Evolutionary conservation across 495 filamentous ascomycete genomes (phyloP), one percentile per base, ranked within the genome.

Genomic region (Aspergillus nanangensis): DNA sequence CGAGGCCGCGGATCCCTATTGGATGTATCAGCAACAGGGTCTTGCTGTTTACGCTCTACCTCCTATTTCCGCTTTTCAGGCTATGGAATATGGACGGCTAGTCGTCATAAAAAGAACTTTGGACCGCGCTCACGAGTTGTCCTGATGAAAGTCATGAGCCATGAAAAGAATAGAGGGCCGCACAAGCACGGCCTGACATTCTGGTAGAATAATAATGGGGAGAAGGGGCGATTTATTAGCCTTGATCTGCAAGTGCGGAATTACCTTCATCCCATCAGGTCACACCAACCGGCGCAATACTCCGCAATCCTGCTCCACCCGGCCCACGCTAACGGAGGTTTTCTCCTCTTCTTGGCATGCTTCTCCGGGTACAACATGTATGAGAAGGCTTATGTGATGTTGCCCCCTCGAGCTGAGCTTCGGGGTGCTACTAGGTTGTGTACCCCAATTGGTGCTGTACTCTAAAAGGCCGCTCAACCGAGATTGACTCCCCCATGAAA

Each of bases 401-500:
- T 38, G n/a, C n/a, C 50, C 33, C 45, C 34, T 36, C 41, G 22
- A 52, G 45, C 45, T 54, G 45, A 22, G 34, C 38, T 36, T 47
- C 48, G 41, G 45, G 36, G 27, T 13, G 43, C 45, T 53, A 47
- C 19, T 50, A 19, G 24, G 8, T 34, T 10, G 40, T 23, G 41
- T 33, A 15, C 21, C 15, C 40, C 21, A 40, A 31, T 38, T 31
- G 36, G 34, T 24, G n/a, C 19, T 36, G 22, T 15, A 14, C 18
- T 35, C 41, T 36, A 15, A 25, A 41, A 45, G 24, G 18, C 14
- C 29, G 15, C 44, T 36, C 43, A 31, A 32, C 51, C 45, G 47
- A 52, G 50, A 55, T 55, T 60, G 48, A 56, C 48, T 53, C 54
- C 48, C 47, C 41, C 31, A 33, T 48, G 44, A 56, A 65, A 50